Evolutionary conservation across 768 basidiomycete genomes (phyloP).

Genomic region (Termitomyces sp.): DNA sequence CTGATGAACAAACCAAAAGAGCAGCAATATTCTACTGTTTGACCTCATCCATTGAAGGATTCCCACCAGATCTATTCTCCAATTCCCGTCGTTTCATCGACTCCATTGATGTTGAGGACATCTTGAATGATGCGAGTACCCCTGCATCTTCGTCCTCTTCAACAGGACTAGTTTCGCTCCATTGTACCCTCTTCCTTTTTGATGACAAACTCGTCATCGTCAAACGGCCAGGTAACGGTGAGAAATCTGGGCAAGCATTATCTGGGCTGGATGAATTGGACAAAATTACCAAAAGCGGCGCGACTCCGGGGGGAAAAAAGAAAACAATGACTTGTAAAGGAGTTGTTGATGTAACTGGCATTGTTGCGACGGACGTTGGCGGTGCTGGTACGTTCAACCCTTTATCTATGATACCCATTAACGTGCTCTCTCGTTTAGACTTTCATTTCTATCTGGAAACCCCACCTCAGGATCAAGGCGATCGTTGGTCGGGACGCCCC

Average conservation of each 20-base stretch:
- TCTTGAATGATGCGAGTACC: constrained; percentile 43
- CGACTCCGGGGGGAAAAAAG: constrained; percentile 59
- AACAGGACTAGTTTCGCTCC: constrained; percentile 43
- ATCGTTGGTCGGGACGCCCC: constrained; percentile 84
- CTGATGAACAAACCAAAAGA: constrained; percentile 86
- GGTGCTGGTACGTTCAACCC: constrained; percentile 57
- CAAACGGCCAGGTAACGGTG: constrained; percentile 75
- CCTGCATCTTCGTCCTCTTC: constrained; percentile 37
- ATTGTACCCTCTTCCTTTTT: constrained; percentile 89
- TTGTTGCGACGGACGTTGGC: constrained; percentile 82
- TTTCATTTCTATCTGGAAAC: constrained; percentile 82
- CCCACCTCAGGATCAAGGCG: constrained; percentile 75
- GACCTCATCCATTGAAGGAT: constrained; percentile 79
- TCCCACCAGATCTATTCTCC: constrained; percentile 87
- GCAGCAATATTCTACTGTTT: constrained; percentile 87
- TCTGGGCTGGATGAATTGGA: constrained; percentile 79
- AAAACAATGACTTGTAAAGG: constrained; percentile 84
- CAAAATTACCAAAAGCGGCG: constrained; percentile 58
- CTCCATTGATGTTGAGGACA: constrained; percentile 90
- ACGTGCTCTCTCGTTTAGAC: constrained; percentile 38
- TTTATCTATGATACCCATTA: not conserved
- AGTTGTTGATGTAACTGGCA: constrained; percentile 77
- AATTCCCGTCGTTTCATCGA: constrained; percentile 85
- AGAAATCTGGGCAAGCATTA: constrained; percentile 65
- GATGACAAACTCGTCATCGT: constrained; percentile 91